Base-by-base conservation (phyloP, 2,329 filamentous ascomycete species). In the Aspergillus unguis region DNA sequence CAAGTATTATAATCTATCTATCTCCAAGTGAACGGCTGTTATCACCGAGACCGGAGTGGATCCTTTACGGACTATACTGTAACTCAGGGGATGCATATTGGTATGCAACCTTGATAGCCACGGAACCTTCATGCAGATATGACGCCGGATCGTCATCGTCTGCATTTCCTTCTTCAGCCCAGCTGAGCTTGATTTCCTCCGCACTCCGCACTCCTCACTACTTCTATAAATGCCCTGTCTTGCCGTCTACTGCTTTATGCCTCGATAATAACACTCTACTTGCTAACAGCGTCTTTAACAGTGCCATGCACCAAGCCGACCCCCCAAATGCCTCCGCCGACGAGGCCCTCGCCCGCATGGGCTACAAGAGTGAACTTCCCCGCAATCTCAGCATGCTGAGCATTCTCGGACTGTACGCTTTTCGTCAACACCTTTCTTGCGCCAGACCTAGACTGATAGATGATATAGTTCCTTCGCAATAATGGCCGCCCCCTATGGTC, bases 401-500 rank as follows among this genome's bases (percentile, higher is more conserved):
- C 63, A 82, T 89, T 28, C 74, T 89, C 41, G 86, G 86, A 46
- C 63, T 85, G 71, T 79, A 66, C 7, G 6, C 69, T 11, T 25
- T n/a, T 5, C 29, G 37, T 8, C 5, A 45, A 7, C 17, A 4
- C 6, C 9, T 29, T 3, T 10, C 17, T 26, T 7, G n/a, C 3
- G 36, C n/a, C 7, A 36, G 32, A 25, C 31, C 27, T 8, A 5
- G 17, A 25, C 11, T 23, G 28, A 49, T 27, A 41, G 2, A 25
- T 3, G 41, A 42, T 8, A 10, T 17, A 77, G 75, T 58, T 87
- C 84, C 41, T 89, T 89, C 65, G 86, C 85, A 47, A 88, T 90
- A 68, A 88, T 89, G 84, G 85, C 85, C 8, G 84, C 85, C 8
- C 84, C 84, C 1, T 87, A 85, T 59, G 85, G 85, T 33, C 75